These are phyloP conservation scores for Fagopyrum homotropicum DNA, from an alignment of 148 eudicot genomes.

Conservation along the genomic window DNA sequence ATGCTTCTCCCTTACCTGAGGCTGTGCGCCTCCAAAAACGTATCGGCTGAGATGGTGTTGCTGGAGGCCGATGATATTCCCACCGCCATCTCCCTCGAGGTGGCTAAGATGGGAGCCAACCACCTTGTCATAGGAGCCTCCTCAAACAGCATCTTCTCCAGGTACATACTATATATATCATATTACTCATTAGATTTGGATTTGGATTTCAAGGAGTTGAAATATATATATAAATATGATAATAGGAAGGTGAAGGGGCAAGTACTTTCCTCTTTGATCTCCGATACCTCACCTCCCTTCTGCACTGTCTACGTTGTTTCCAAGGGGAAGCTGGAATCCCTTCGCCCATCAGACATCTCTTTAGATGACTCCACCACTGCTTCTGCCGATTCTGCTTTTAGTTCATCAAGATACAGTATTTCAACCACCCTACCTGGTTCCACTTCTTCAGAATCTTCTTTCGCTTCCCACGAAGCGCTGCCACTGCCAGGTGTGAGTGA, in stretches of 20 bases:
- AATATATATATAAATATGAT: not conserved
- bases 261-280: conserved; percentile 50
- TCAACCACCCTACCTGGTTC: conserved; percentile 42
- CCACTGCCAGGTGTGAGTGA: conserved; percentile 32
- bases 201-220: too few relatives aligned
- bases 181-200: not conserved
- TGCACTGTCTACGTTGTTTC: conserved; percentile 76
- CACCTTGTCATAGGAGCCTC: conserved; percentile 84
- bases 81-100: conserved; percentile 41
- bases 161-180: conserved; percentile 27
- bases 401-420: conserved; percentile 39
- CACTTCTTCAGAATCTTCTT: conserved; percentile 30
- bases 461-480: conserved; percentile 41
- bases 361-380: conserved; percentile 32
- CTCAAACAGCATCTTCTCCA: conserved; percentile 63
- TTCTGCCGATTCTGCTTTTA: conserved; percentile 36
- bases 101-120: conserved; percentile 29
- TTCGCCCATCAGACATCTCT: conserved; percentile 53
- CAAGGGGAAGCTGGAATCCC: conserved; percentile 66
- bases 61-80: conserved; percentile 66
- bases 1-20: conserved; percentile 58
- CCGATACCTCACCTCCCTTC: conserved; percentile 53
- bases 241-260: conserved; percentile 43
- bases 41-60: conserved; percentile 52
- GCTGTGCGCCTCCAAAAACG: conserved; percentile 40